Conservation (phyloP, 2,329 filamentous ascomycete genomes). For the Aspergillus intermedius region DNA sequence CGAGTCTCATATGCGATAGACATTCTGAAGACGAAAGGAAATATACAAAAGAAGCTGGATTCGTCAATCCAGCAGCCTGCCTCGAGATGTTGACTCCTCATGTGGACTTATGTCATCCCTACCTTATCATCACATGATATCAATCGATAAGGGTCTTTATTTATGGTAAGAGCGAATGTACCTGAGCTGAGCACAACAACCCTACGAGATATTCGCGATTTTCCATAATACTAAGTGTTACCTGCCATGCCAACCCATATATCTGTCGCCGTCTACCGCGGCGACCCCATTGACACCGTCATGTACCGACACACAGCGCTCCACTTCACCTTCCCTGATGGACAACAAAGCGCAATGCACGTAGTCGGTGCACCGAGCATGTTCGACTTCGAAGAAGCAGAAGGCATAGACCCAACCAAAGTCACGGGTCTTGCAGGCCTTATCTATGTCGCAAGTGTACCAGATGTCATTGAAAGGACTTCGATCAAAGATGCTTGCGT, state of each 20-base stretch:
- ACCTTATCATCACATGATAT: too few relatives aligned
- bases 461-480: background rate
- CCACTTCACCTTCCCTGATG: slow-evolving; percentile 1
- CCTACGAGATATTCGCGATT: too few relatives aligned
- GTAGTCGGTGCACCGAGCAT: slow-evolving; percentile 1
- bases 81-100: too few relatives aligned
- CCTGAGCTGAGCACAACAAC: too few relatives aligned
- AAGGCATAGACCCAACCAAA: background rate
- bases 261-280: slow-evolving; percentile 1
- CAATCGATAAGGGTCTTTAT: too few relatives aligned
- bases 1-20: too few relatives aligned
- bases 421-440: background rate
- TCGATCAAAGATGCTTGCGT: slow-evolving; percentile 1
- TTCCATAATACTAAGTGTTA: too few relatives aligned
- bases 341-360: background rate
- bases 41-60: too few relatives aligned
- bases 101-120: too few relatives aligned
- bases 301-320: slow-evolving; percentile 4
- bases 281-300: slow-evolving; percentile 1
- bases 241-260: slow-evolving; percentile 1
- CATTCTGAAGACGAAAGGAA: too few relatives aligned
- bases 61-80: too few relatives aligned
- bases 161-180: too few relatives aligned
- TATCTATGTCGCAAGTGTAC: background rate
- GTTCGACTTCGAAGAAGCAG: slow-evolving; percentile 1